Conservation (phyloP, 1,284 basidiomycete species). For the Apiotrichum gamsii region DNA sequence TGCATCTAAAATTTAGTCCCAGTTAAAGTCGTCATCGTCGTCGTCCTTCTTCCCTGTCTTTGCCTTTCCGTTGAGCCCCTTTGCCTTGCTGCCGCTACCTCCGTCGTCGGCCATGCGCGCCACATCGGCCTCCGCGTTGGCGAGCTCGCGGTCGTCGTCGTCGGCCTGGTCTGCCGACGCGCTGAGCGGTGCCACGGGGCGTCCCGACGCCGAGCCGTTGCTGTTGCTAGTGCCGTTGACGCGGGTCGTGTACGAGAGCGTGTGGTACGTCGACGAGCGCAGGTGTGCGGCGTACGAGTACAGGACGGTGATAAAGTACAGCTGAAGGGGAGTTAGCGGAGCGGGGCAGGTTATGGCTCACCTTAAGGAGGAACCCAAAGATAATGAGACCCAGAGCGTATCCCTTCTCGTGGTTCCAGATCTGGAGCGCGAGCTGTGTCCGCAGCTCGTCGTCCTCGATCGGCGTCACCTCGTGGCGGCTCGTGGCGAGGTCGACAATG, state of each 20-base stretch:
- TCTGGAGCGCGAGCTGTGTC: conserved; percentile 58
- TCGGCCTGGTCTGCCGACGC: background rate
- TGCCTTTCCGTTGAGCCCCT: background rate
- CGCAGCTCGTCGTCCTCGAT: conserved; percentile 50
- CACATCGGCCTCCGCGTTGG: conserved; percentile 11
- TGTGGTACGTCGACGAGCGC: conserved; percentile 81
- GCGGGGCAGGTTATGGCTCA: conserved; percentile 48
- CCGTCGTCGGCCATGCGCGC: background rate
- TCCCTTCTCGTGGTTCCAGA: conserved; percentile 88
- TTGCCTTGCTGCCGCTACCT: background rate
- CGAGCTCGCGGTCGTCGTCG: conserved; percentile 8
- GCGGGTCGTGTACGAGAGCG: conserved; percentile 57
- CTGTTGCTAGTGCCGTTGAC: conserved; percentile 2
- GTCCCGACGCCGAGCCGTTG: background rate
- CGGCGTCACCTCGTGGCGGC: conserved; percentile 42
- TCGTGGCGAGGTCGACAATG: conserved; percentile 55
- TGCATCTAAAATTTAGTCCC: conserved; percentile 21
- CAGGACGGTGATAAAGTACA: conserved; percentile 84
- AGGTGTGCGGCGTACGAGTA: conserved; percentile 94
- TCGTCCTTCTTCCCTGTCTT: conserved; percentile 8
- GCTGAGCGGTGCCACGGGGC: no score
- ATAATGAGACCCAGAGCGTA: conserved; percentile 67
- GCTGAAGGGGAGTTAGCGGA: conserved; percentile 50
- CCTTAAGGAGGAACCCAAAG: conserved; percentile 83
- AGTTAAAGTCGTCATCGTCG: conserved; percentile 31